Evolutionary conservation across 2,329 filamentous ascomycete species (phyloP), one percentile per base, ranked within the genome.

Genomic region (Berkeleyomyces rouxiae): DNA sequence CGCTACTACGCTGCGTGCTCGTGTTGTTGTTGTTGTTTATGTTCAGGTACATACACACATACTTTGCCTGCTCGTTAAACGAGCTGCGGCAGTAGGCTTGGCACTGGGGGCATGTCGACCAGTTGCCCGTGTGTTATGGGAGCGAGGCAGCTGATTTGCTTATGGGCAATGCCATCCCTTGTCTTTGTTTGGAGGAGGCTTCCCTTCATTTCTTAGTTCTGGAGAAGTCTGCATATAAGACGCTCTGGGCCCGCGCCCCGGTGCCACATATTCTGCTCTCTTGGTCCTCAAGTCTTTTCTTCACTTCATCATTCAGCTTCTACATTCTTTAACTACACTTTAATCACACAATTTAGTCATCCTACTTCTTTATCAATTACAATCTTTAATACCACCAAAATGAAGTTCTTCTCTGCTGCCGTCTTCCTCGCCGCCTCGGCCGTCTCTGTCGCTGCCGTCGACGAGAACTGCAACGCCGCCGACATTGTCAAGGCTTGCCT

Each of bases 401-500:
- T 79, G 77, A 77, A 78, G 75, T 74, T 75, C 70, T 63, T 77
- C 67, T 61, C 74, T 63, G 68, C 74, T 59, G 65, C 78, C 66
- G 71, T 74, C 63, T 68, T 77, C 66, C 64, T 78, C 64, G 71
- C 71, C 67, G 69, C 69, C 65, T 70, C 70, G 39, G 49, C 39
- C 59, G 69, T 68, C 42, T 66, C 66, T 40, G 70, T 70, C 58
- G 65, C 70, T 57, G 70, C 72, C 46, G 67, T 69, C 62, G 68
- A 65, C 59, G 58, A 65, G 43, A 64, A 67, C 59, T 79, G 77
- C 67, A 70, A 69, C 7, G 77, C 77, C 67, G 72, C 77, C 61
- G 74, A 75, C 72, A 79, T 79, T 49, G 75, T 79, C 68, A 71
- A 72, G 63, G 67, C 72, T 63, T 79, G 77, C 68, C 71, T 79